Conservation (phyloP, 2,329 filamentous ascomycete species). For the Venturia effusa region DNA sequence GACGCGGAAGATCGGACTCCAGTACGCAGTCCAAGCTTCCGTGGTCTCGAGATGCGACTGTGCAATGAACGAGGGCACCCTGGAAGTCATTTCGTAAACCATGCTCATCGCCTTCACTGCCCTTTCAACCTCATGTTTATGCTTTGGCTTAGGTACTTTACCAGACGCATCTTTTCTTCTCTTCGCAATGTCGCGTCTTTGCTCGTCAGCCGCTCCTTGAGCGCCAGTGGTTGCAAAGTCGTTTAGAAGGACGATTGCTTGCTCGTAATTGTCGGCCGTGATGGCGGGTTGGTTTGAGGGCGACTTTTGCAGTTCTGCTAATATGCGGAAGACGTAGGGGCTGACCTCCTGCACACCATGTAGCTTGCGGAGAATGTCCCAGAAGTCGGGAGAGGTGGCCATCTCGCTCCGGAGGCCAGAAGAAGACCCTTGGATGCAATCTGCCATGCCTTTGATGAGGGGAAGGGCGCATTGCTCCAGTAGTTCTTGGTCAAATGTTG, state of each 20-base stretch:
- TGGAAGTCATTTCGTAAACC: conserved; percentile 9
- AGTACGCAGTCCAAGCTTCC: conserved; percentile 90
- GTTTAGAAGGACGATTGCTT: conserved; percentile 71
- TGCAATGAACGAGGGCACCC: conserved; percentile 12
- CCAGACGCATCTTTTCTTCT: conserved; percentile 40
- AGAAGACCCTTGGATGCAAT: conserved; percentile 69
- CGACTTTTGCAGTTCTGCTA: conserved; percentile 61
- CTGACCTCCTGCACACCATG: conserved; percentile 60
- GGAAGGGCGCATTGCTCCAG: conserved; percentile 66
- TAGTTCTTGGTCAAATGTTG: conserved; percentile 68
- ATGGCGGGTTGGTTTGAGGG: conserved; percentile 59
- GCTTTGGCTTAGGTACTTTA: conserved; percentile 14
- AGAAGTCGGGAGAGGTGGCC: conserved; percentile 94
- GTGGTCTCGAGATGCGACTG: conserved; percentile 10
- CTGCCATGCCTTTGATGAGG: conserved; percentile 66
- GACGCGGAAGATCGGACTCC: conserved; percentile 87
- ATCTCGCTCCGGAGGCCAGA: conserved; percentile 78
- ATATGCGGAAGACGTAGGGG: conserved; percentile 72
- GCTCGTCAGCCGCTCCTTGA: conserved; percentile 58
- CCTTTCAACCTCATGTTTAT: conserved; percentile 66
- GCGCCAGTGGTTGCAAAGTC: conserved; percentile 80
- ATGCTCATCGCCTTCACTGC: conserved; percentile 62
- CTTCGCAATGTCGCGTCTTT: conserved; percentile 49
- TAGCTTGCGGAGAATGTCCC: conserved; percentile 74
- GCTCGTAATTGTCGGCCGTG: conserved; percentile 91